Conservation (phyloP, 768 basidiomycete species). For the Lenzites betulinus region DNA sequence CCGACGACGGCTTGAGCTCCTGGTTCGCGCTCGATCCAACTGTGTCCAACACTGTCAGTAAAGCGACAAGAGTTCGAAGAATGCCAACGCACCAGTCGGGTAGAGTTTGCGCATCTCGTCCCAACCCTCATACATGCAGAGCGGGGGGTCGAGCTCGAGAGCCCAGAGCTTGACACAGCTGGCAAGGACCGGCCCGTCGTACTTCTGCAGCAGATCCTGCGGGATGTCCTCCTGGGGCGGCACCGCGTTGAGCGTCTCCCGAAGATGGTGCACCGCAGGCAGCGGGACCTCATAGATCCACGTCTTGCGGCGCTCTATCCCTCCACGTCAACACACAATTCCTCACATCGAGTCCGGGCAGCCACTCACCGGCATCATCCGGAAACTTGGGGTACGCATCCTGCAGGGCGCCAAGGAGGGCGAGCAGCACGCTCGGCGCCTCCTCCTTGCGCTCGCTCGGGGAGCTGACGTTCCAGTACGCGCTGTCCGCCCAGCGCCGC, state of each 20-base stretch:
- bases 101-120: constrained; percentile 90
- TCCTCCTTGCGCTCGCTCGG: constrained; percentile 54
- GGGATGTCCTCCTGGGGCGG: constrained; percentile 52
- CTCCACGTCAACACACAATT: background rate
- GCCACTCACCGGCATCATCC: constrained; percentile 58
- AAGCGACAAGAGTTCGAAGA: background rate
- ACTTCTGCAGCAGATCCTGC: constrained; percentile 62
- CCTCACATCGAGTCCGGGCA: too few species aligned
- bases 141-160: constrained; percentile 88
- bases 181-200: constrained; percentile 87
- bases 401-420: constrained; percentile 62
- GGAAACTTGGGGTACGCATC: constrained; percentile 63
- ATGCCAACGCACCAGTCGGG: constrained; percentile 56
- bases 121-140: constrained; percentile 87
- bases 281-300: constrained; percentile 98
- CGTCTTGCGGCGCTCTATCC: constrained; percentile 75
- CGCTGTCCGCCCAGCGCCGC: constrained; percentile 87
- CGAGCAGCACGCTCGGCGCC: constrained; percentile 73
- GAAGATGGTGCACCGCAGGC: constrained; percentile 77
- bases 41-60: constrained; percentile 7
- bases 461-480: constrained; percentile 52
- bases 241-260: constrained; percentile 80
- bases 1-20: constrained; percentile 55
- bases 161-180: constrained; percentile 85
- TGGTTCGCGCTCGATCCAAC: constrained; percentile 56